Percentiles rank a stretch among this genome's conserved stretches.
These are phyloP conservation scores for Malus orientalis DNA, from an alignment of 306 rosid genomes.

Conservation along the genomic window DNA sequence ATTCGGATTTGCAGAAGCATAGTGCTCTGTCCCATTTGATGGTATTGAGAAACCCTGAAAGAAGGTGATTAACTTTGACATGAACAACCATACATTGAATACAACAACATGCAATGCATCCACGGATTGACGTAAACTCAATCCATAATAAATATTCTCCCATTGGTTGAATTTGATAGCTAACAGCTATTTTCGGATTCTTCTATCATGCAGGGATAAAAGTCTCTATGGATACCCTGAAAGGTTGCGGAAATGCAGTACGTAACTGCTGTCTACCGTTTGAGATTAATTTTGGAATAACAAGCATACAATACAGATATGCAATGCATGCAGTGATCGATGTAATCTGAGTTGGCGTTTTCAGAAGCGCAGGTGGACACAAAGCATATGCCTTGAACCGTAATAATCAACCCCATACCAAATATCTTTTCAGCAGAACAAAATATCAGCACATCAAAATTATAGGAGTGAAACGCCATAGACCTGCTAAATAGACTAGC, in stretches of 20 bases:
- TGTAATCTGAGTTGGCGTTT: background rate
- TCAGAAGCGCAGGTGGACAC: background rate
- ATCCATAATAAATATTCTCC: background rate
- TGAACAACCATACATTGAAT: background rate
- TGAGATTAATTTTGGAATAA: background rate
- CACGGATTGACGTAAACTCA: background rate
- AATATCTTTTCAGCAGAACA: background rate
- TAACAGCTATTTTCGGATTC: background rate
- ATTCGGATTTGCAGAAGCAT: conserved; percentile 3
- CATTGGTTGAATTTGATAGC: background rate
- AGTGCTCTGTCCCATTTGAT: background rate
- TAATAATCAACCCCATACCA: background rate
- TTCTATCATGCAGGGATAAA: background rate
- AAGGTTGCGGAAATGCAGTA: background rate
- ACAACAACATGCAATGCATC: background rate
- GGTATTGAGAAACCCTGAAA: conserved; percentile 9
- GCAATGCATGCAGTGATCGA: background rate
- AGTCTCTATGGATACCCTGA: background rate
- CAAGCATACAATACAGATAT: background rate
- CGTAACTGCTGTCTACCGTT: background rate
- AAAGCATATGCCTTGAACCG: background rate
- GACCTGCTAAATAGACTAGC: background rate
- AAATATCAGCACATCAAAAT: background rate
- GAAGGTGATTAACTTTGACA: background rate
- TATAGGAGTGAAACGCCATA: background rate